phyloP scores from a whole-genome alignment of 495 filamentous ascomycete genomes.

The Talaromyces liani region DNA sequence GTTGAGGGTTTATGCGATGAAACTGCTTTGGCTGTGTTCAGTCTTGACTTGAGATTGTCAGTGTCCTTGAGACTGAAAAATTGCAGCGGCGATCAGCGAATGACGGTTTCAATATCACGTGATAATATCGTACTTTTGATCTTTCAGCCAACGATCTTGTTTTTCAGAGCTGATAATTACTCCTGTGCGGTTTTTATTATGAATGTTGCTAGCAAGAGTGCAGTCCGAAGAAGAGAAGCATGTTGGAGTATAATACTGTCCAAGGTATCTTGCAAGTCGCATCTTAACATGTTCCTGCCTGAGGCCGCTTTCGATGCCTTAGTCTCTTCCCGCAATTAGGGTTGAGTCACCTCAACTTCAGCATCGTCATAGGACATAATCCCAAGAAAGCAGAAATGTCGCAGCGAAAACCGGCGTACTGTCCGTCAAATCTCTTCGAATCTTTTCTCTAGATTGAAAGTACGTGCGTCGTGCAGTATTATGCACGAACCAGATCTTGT shows the following conservation, averaged over 20 bases:
- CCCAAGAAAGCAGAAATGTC: too few species aligned
- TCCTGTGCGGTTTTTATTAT: too few species aligned
- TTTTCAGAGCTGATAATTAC: not conserved
- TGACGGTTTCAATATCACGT: not conserved
- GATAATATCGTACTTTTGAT: not conserved
- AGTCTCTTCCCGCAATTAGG: not conserved
- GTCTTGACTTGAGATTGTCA: not conserved
- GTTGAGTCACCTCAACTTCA: not conserved
- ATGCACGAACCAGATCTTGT: not conserved
- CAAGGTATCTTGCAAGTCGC: not conserved
- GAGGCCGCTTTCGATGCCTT: not conserved
- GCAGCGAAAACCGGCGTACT: too few species aligned
- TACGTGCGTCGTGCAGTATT: too few species aligned
- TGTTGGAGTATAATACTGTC: not conserved
- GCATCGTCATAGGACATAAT: too few species aligned
- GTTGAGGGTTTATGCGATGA: not conserved
- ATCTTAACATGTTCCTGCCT: not conserved
- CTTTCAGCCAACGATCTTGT: not conserved
- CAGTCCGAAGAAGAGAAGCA: not conserved
- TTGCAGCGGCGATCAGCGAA: conserved; percentile 3
- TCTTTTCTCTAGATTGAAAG: not conserved
- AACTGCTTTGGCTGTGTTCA: not conserved
- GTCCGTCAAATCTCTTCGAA: not conserved
- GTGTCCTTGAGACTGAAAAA: not conserved
- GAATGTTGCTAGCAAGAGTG: too few species aligned